Evolutionary conservation across 2,329 filamentous ascomycete species (phyloP).

Genomic region (Phialemoniopsis sp.): DNA sequence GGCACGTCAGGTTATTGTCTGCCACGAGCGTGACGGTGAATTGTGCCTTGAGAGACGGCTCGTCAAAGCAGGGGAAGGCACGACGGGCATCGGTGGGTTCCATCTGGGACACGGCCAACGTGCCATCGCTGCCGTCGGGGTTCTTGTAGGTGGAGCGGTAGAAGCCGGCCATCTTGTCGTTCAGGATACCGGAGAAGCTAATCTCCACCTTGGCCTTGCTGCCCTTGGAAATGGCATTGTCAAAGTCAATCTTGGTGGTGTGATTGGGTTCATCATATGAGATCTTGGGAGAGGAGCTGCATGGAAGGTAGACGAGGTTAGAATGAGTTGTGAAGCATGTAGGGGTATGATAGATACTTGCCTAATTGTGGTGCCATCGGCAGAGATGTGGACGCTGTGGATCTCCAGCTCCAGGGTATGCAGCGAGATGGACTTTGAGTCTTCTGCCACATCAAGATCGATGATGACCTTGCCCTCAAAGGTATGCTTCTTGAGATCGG

Average conservation of each 20-base stretch:
- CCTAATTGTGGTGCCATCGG: constrained; percentile 49
- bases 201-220: constrained; percentile 74
- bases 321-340: background rate
- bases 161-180: constrained; percentile 88
- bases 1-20: constrained; percentile 83
- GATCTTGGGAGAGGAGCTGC: constrained; percentile 60
- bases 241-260: constrained; percentile 76
- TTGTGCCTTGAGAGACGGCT: constrained; percentile 87
- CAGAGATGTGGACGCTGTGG: constrained; percentile 64
- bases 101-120: constrained; percentile 92
- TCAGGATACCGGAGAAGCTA: constrained; percentile 72
- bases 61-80: constrained; percentile 95
- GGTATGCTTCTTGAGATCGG: constrained; percentile 81
- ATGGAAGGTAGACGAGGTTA: constrained; percentile 13
- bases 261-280: constrained; percentile 76
- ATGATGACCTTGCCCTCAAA: constrained; percentile 83
- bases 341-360: constrained; percentile 18
- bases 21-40: constrained; percentile 90
- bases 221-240: constrained; percentile 67
- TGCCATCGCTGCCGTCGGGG: constrained; percentile 70
- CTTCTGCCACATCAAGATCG: constrained; percentile 81
- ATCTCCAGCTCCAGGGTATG: constrained; percentile 87
- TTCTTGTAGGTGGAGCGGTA: constrained; percentile 90
- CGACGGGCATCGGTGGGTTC: constrained; percentile 90
- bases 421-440: constrained; percentile 79